Conservation (phyloP, 1,284 basidiomycete species). For the Fistulinella staudtii region DNA sequence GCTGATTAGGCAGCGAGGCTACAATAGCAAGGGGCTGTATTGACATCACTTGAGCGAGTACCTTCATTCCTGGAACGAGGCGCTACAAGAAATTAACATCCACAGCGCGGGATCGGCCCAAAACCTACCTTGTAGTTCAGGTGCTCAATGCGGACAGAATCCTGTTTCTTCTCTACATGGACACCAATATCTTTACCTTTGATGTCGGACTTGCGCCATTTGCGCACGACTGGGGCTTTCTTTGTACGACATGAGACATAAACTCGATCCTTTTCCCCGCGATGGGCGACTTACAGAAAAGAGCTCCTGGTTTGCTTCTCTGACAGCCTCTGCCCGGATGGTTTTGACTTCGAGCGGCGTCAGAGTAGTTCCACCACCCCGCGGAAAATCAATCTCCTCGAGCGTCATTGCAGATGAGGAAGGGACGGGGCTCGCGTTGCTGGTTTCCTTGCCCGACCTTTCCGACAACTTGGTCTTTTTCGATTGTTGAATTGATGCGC, state of each 20-base stretch:
- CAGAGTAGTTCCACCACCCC: conserved; percentile 80
- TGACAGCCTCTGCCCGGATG: conserved; percentile 77
- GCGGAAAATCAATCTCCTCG: conserved; percentile 91
- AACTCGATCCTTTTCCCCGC: conserved; percentile 2
- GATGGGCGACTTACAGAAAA: conserved; percentile 50
- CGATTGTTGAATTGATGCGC: conserved; percentile 41
- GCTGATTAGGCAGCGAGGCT: conserved; percentile 91
- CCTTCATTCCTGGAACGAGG: conserved; percentile 78
- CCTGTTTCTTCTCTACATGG: conserved; percentile 33
- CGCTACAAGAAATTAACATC: conserved; percentile 47
- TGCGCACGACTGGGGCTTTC: conserved; percentile 17
- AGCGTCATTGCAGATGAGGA: conserved; percentile 42
- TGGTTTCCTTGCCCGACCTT: conserved; percentile 25
- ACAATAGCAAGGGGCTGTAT: conserved; percentile 90
- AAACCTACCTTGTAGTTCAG: conserved; percentile 83
- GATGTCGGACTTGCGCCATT: conserved; percentile 50
- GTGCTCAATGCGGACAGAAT: conserved; percentile 76
- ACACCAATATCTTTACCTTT: conserved; percentile 34
- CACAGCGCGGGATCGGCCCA: neutral
- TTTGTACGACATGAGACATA: conserved; percentile 15
- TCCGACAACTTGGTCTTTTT: conserved; percentile 51
- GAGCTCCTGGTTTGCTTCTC: conserved; percentile 80
- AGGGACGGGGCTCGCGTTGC: conserved; percentile 23
- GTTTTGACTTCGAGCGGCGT: conserved; percentile 91
- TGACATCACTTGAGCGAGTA: conserved; percentile 83